A percentile compares a stretch with the other conserved stretches of the same genome.
Evolutionary conservation across 2,329 filamentous ascomycete genomes (phyloP).

Genomic region (Coleophoma eucalyptorum): DNA sequence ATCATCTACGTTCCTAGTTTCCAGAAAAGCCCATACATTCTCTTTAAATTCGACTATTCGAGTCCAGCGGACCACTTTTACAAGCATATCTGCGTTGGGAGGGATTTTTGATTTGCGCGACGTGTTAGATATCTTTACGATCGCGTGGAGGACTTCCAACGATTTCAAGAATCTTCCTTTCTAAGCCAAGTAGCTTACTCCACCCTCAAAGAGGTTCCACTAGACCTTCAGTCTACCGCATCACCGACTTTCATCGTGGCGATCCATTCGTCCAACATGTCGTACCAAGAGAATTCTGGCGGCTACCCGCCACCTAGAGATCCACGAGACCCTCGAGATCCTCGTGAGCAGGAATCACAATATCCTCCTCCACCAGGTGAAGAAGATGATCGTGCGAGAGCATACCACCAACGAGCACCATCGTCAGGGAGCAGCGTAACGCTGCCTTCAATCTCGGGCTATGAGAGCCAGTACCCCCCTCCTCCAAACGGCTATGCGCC

Average conservation of each 20-base stretch:
- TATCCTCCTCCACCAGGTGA: slow-evolving; percentile 25
- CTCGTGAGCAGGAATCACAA: slow-evolving; percentile 13
- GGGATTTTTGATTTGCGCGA: too few species aligned
- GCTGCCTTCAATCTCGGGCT: slow-evolving; percentile 26
- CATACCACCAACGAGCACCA: slow-evolving; percentile 23
- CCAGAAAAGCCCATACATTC: too few species aligned
- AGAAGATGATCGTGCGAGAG: slow-evolving; percentile 26
- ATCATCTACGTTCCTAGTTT: too few species aligned
- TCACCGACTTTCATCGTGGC: slow-evolving; percentile 20
- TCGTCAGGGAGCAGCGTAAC: slow-evolving; percentile 20
- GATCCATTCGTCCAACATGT: slow-evolving; percentile 25
- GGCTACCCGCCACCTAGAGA: slow-evolving; percentile 24
- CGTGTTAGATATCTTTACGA: too few species aligned
- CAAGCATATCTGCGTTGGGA: too few species aligned
- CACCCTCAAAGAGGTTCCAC: too few species aligned
- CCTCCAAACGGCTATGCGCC: slow-evolving; percentile 19
- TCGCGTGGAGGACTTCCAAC: too few species aligned
- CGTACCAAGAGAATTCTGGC: slow-evolving; percentile 25
- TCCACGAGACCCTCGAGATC: slow-evolving; percentile 18
- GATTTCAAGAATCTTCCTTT: too few species aligned
- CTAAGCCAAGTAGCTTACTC: too few species aligned
- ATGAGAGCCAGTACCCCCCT: slow-evolving; percentile 20
- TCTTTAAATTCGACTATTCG: too few species aligned
- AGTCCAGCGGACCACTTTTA: too few species aligned
- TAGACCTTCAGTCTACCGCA: background rate